Conservation (phyloP, 116 monocot species). For the Iris pallida region DNA sequence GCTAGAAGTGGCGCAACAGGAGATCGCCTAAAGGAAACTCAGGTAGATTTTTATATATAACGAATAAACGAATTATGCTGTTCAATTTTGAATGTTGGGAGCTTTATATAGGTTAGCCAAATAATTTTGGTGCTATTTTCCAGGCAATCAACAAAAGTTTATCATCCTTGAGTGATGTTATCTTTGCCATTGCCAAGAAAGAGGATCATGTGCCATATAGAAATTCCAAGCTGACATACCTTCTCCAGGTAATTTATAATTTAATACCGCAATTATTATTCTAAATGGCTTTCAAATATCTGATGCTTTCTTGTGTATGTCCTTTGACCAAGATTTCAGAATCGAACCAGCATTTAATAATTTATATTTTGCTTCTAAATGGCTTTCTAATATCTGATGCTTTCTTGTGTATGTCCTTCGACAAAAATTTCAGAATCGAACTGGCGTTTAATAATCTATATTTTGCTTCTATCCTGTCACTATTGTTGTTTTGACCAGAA, state of each 20-base stretch:
- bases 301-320: background rate
- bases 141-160: conserved; percentile 62
- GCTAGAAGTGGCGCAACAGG: conserved; percentile 53
- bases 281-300: background rate
- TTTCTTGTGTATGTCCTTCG: too few species aligned
- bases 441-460: too few species aligned
- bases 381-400: too few species aligned
- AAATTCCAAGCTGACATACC: conserved; percentile 54
- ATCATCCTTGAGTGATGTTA: conserved; percentile 48
- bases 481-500: too few species aligned
- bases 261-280: background rate
- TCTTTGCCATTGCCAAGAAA: conserved; percentile 51
- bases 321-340: background rate
- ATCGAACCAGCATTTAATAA: background rate
- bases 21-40: conserved; percentile 56
- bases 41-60: conserved; percentile 13
- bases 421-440: too few species aligned
- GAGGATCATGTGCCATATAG: conserved; percentile 55
- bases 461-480: too few species aligned
- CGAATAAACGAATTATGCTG: too few species aligned
- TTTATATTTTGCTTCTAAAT: background rate
- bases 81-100: too few species aligned
- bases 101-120: too few species aligned
- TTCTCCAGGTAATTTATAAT: conserved; percentile 31
- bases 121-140: background rate